Base-by-base conservation (phyloP, 2,329 filamentous ascomycete genomes). In the Emergomyces africanus region DNA sequence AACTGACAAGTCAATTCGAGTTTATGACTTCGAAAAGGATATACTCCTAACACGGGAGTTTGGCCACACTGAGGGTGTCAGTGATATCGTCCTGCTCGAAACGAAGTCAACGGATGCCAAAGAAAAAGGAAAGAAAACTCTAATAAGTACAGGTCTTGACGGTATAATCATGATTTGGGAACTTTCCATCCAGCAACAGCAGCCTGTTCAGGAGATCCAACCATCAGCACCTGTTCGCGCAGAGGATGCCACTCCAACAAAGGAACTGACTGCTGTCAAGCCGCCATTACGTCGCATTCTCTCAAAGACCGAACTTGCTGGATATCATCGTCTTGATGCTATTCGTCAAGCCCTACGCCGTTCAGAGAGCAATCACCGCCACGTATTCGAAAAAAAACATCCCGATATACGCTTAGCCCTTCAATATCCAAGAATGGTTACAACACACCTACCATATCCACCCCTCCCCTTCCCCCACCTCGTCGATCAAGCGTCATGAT, bases 31-130 rank as follows among this genome's bases (percentile, higher is more conserved):
- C 35, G 85, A 87, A 62, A 85, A 83, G 48, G 91, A 92, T 9
- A 75, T 78, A 1, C 86, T 99, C 60, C 75, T 97, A 33, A 88
- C 90, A 56, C 84, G 90, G 46, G 94, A 97, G 74, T 96, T 90
- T 83, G 94, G 94, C 0, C 94, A 99, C 66, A 96, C 91, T 0
- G 91, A 96, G 69, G 88, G 91, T 9, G 90, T 99, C 63, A 95
- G 89, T 57, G 91, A 91, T 61, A 84, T 95, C 20, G 82, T 87
- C 3, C 75, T 96, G 20, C 71, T 92, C 12, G 82, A 87, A 58
- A 65, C 63, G 18, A 62, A 68, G 2, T 60, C 62, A 33, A 61
- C 65, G 41, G 60, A 67, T 57, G 61, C 71, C 8, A 68, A 70
- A 46, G 80, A 82, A 18, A 76, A 78, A 18, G 74, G 76, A 30